Conservation (phyloP, 345 rosid species). For the Gossypium raimondii region DNA sequence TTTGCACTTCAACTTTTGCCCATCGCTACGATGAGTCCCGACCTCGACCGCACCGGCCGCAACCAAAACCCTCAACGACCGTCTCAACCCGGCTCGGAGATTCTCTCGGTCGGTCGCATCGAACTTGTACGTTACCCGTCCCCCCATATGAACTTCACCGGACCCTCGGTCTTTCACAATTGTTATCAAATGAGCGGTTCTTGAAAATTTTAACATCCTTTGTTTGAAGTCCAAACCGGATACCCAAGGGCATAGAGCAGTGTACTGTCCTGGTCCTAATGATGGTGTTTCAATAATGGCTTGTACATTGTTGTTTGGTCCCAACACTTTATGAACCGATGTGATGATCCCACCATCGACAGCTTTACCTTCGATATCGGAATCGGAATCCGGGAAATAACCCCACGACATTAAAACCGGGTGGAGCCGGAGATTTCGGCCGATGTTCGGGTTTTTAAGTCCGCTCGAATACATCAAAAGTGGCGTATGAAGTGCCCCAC, state of each 20-base stretch:
- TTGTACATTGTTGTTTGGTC: constrained; percentile 31
- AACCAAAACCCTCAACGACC: constrained; percentile 45
- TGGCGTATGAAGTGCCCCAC: constrained; percentile 82
- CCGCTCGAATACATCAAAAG: constrained; percentile 78
- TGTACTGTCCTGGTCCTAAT: constrained; percentile 40
- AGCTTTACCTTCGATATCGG: constrained; percentile 38
- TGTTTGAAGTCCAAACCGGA: constrained; percentile 48
- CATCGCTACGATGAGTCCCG: constrained; percentile 58
- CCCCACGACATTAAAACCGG: constrained; percentile 88
- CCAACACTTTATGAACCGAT: constrained; percentile 42
- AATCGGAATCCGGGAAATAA: constrained; percentile 69
- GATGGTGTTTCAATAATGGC: constrained; percentile 58
- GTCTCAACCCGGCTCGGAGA: constrained; percentile 40
- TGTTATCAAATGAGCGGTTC: constrained; percentile 45
- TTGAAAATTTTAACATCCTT: constrained; percentile 44
- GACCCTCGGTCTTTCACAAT: constrained; percentile 46
- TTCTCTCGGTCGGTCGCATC: constrained; percentile 35
- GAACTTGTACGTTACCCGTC: constrained; percentile 32
- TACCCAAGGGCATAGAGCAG: constrained; percentile 41
- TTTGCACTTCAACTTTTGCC: constrained; percentile 41
- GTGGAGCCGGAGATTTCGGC: constrained; percentile 73
- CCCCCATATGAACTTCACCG: constrained; percentile 42
- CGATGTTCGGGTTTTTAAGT: constrained; percentile 60
- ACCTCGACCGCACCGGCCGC: constrained; percentile 73
- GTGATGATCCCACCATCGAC: constrained; percentile 64